Base-by-base conservation (phyloP, 2,329 filamentous ascomycete species). In the Ceratocystis ficicola region DNA sequence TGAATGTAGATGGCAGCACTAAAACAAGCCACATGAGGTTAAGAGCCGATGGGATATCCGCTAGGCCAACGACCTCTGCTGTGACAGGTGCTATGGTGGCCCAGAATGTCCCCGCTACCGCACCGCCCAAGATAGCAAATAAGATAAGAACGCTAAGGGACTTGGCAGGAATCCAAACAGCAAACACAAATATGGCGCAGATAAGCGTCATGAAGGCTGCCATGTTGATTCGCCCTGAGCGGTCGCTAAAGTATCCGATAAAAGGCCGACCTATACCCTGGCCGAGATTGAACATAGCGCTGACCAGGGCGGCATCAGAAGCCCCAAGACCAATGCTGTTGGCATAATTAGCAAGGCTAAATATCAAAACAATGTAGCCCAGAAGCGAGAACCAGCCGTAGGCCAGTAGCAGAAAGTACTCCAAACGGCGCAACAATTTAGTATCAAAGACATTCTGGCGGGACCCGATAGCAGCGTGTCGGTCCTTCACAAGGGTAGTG, bases 281-380 rank as follows among this genome's bases (percentile, higher is more conserved):
- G 0, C 79, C 79, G n/a, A 84, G 72, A 72, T 90, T 92, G 70
- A 92, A 80, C 46, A 91, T 74, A 3, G 89, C 89, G n/a, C 84
- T 86, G 59, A 90, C 79, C 17, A 90, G 78, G 0, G 85, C 85
- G 5, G 86, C 88, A 71, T 92, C 84, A 4, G 81, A 79, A 1
- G 87, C 78, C 0, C 79, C 79, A 36, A 91, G 80, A 1, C 88
- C 88, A 55, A 91, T 82, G 3, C 80, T 80, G 66, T 82, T 80
- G 46, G 86, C 86, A 71, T 90, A 93, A 72, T 86, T 88, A 15
- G 88, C 85, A 59, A 92, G 76, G 10, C 84, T 87, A 74, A 91
- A 93, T 57, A 91, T 80, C n/a, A 91, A 79, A 3, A 90, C 86
- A 30, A 89, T 80, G 70, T 93, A 93, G 4, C 81, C 87, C 15